Evolutionary conservation across 306 rosid genomes (phyloP).

Genomic region (Begonia peltatifolia): DNA sequence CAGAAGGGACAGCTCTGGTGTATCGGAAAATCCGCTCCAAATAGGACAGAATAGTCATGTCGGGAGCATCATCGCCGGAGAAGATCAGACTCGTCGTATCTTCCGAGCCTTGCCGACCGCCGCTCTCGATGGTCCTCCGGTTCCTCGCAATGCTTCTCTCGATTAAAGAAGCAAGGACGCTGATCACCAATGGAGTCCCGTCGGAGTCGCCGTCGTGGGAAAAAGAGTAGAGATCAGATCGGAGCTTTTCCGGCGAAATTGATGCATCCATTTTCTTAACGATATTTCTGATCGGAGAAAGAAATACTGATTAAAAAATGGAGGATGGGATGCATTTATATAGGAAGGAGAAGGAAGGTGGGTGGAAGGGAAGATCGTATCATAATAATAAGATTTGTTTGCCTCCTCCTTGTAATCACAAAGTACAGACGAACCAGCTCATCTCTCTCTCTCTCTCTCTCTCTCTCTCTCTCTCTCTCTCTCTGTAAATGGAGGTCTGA

Average conservation of each 20-base stretch:
- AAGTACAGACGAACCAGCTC: slow-evolving; percentile 55
- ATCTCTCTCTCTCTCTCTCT: slow-evolving; percentile 11
- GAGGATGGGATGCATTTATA: slow-evolving; percentile 5
- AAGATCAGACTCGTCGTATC: slow-evolving; percentile 30
- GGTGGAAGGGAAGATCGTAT: slow-evolving; percentile 29
- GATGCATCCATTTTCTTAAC: background rate
- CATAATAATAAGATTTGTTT: slow-evolving; percentile 23
- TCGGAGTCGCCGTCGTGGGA: slow-evolving; percentile 56
- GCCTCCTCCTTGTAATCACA: slow-evolving; percentile 25
- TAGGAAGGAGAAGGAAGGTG: slow-evolving; percentile 35
- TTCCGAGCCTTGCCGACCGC: slow-evolving; percentile 25
- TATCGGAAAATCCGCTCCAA: slow-evolving; percentile 76
- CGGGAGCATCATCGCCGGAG: slow-evolving; percentile 65
- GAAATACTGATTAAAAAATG: slow-evolving; percentile 21
- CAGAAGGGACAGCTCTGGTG: slow-evolving; percentile 77
- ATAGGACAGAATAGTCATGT: slow-evolving; percentile 55
- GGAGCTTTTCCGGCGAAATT: slow-evolving; percentile 69
- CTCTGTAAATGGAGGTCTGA: background rate
- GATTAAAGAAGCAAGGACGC: slow-evolving; percentile 65
- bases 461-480: slow-evolving; percentile 8
- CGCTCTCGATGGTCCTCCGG: slow-evolving; percentile 48
- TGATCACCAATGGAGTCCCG: slow-evolving; percentile 49
- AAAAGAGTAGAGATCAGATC: slow-evolving; percentile 61
- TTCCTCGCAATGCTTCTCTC: slow-evolving; percentile 75
- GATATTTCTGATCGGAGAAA: background rate